These are phyloP conservation scores for Arabidopsis suecica DNA, from an alignment of 345 rosid species.

Conservation along the genomic window DNA sequence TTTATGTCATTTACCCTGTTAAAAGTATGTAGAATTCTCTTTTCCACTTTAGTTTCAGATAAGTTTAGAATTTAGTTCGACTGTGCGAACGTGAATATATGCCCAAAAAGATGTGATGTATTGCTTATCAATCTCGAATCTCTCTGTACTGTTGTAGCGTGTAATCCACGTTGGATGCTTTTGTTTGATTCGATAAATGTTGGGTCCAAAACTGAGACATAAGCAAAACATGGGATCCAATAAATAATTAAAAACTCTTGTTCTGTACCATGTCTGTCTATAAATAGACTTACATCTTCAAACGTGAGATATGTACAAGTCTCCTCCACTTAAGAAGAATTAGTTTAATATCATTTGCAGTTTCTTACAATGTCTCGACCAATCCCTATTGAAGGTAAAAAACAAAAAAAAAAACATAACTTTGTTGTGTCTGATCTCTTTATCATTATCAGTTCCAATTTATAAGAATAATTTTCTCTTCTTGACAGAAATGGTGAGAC, in stretches of 20 bases:
- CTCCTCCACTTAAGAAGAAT: neutral
- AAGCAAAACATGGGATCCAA: neutral
- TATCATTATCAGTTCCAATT: neutral
- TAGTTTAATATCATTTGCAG: neutral
- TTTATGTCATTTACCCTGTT: too few relatives aligned
- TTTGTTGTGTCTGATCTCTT: neutral
- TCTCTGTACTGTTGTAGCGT: too few relatives aligned
- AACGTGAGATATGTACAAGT: neutral
- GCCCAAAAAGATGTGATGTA: too few relatives aligned
- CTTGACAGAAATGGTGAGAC: slow-evolving; percentile 20
- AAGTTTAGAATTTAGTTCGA: too few relatives aligned
- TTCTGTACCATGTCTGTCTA: neutral
- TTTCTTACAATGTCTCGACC: slow-evolving; percentile 34
- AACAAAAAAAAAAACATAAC: too few relatives aligned
- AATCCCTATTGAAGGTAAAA: slow-evolving; percentile 28
- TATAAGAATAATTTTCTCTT: neutral
- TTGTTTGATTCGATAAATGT: neutral
- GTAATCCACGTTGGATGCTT: too few relatives aligned
- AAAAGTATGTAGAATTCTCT: too few relatives aligned
- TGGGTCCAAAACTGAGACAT: neutral
- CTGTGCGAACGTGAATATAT: too few relatives aligned
- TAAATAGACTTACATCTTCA: neutral
- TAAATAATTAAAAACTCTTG: neutral
- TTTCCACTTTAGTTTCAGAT: too few relatives aligned
- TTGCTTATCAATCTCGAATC: neutral